Evolutionary conservation across 169 alveolate genomes (phyloP).

Genomic region (Plasmodium chabaudi): DNA sequence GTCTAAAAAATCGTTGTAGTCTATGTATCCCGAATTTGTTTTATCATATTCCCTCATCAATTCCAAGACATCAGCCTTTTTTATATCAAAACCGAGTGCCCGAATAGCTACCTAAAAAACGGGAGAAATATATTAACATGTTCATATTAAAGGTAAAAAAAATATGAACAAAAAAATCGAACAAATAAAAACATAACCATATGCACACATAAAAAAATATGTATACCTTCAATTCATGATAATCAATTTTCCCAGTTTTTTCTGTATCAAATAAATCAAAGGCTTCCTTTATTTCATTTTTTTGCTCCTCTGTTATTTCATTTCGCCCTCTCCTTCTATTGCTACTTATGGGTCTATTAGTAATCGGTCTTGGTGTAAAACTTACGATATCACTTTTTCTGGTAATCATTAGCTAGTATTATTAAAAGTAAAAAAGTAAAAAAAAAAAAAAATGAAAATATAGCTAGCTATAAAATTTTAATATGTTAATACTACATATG

Average conservation of each 20-base stretch:
- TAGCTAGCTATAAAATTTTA: too few relatives aligned
- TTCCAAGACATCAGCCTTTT: conserved; percentile 95
- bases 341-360: conserved; percentile 67
- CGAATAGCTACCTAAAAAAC: conserved; percentile 96
- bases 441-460: too few relatives aligned
- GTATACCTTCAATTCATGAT: conserved; percentile 96
- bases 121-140: background rate
- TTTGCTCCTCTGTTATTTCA: conserved; percentile 83
- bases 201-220: background rate
- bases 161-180: conserved; percentile 1
- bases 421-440: background rate
- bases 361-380: conserved; percentile 67
- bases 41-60: conserved; percentile 91
- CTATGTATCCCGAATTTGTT: conserved; percentile 87
- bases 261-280: conserved; percentile 98
- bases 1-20: conserved; percentile 87
- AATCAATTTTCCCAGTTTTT: conserved; percentile 96
- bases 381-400: conserved; percentile 53
- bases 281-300: conserved; percentile 97
- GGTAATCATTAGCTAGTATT: conserved; percentile 38
- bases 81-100: conserved; percentile 98
- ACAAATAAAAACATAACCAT: background rate
- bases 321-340: conserved; percentile 78
- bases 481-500: too few relatives aligned
- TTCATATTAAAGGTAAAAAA: background rate